phyloP scores from a whole-genome alignment of 2,329 filamentous ascomycete genomes.

The Pseudogymnoascus pannorum region DNA sequence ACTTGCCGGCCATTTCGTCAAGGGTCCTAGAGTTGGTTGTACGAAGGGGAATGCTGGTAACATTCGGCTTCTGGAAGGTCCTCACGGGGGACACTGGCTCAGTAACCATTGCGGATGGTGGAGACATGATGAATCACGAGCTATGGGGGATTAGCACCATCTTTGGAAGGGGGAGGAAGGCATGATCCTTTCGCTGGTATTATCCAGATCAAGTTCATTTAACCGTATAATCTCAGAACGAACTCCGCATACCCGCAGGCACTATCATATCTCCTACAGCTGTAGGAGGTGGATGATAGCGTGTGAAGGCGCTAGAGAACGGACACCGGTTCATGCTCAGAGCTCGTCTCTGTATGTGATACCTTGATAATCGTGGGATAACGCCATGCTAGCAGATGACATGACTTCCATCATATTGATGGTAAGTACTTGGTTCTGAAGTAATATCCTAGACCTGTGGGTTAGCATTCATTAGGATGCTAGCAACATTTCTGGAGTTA shows the following conservation, averaged over 20 bases:
- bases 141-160: constrained; percentile 36
- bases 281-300: constrained; percentile 25
- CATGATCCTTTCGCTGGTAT: constrained; percentile 99
- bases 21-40: constrained; percentile 36
- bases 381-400: constrained; percentile 25
- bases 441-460: constrained; percentile 1
- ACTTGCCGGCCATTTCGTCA: constrained; percentile 64
- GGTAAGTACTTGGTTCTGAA: constrained; percentile 20
- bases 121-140: constrained; percentile 59
- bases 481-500: neutral
- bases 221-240: constrained; percentile 85
- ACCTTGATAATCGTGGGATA: constrained; percentile 30
- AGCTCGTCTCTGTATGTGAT: constrained; percentile 34
- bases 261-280: constrained; percentile 23
- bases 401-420: constrained; percentile 22
- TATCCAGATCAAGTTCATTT: constrained; percentile 91
- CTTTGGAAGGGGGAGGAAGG: constrained; percentile 43
- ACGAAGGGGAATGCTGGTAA: constrained; percentile 39
- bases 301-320: constrained; percentile 32
- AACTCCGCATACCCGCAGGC: constrained; percentile 25
- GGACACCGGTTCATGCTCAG: constrained; percentile 61
- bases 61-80: constrained; percentile 39
- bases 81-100: constrained; percentile 28
- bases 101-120: constrained; percentile 61
- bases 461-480: neutral